A percentile compares a stretch with the other conserved stretches of the same genome.
Evolutionary conservation across 345 rosid species (phyloP).

Genomic region (Arabidopsis thaliana): DNA sequence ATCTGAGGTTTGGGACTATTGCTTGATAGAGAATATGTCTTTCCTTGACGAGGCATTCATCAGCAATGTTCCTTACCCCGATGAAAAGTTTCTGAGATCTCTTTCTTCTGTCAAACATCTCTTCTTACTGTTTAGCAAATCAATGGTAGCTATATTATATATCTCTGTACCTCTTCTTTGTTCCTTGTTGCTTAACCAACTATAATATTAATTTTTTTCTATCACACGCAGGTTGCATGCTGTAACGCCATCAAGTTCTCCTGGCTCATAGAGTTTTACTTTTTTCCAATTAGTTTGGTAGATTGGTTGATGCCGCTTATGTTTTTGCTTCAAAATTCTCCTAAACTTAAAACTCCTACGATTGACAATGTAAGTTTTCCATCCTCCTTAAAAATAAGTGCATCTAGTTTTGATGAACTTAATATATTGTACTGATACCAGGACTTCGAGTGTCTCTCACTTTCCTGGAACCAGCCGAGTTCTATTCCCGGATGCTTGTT

Average conservation of each 20-base stretch:
- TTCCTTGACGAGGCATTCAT: background rate
- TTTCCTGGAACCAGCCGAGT: slow-evolving; percentile 15
- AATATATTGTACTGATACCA: background rate
- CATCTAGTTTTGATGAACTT: background rate
- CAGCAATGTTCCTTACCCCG: accelerated
- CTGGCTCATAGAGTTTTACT: background rate
- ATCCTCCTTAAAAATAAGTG: background rate
- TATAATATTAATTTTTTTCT: background rate
- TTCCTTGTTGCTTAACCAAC: background rate
- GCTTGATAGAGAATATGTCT: slow-evolving; percentile 8
- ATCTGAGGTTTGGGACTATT: background rate
- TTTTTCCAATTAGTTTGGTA: accelerated
- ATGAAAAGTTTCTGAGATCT: background rate
- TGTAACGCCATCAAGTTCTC: background rate
- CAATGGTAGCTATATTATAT: background rate
- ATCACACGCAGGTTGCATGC: background rate
- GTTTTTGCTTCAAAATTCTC: background rate
- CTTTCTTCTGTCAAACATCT: slow-evolving; percentile 7
- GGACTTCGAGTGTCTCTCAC: background rate
- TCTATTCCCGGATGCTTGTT: background rate
- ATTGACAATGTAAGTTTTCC: background rate
- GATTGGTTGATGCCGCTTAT: slow-evolving; percentile 5
- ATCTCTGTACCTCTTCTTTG: background rate
- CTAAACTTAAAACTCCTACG: background rate
- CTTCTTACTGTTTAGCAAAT: accelerated